Base-by-base conservation (phyloP, 805 yeast species). In the Jamesozyma rosinii region DNA sequence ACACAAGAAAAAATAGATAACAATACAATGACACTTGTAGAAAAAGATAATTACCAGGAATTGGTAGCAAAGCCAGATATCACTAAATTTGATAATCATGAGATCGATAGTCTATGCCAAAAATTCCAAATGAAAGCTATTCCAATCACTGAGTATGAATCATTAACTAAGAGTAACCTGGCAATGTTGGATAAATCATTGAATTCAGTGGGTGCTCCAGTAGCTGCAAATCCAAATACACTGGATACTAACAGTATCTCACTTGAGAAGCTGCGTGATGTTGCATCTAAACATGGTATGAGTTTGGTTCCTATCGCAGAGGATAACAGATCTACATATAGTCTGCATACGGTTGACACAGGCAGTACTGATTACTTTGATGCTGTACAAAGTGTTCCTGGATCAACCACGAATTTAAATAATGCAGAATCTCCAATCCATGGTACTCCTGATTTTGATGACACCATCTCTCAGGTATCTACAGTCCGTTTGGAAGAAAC, bases 121-220 rank as follows among this genome's bases (percentile, higher is more conserved):
- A 19, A 18, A 21, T n/a, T 9, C 14, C 14, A 38, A 19, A 15
- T 38, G 35, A 14, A 8, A 18, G 35, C 40, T 11, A 38, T 38
- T 15, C 19, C 39, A 15, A 15, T 8, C 5, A 5, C 32, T 5
- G 37, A 40, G n/a, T 33, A 33, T 27, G 26, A 33, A 13, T 9
- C 18, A 13, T n/a, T 40, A 19, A 33, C 33, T 11, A 63, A 59
- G 38, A 48, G 63, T 1, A 65, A 63, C 37, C 49, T 66, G 5
- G 60, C 61, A 42, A 52, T 58, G 31, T 59, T 56, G 17, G 64
- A 79, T 3, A 68, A 65, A 52, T 57, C 57, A 14, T 69, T 70
- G 49, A 68, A 69, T 8, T 53, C 75, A 40, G 63, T 70, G 2
- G 69, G 74, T 1, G 48, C 75, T 35, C 67, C 77, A 1, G 49